A percentile compares a stretch with the other conserved stretches of the same genome.
Evolutionary conservation across 768 basidiomycete genomes (phyloP).

Genomic region (Fomitopsis pulvina): DNA sequence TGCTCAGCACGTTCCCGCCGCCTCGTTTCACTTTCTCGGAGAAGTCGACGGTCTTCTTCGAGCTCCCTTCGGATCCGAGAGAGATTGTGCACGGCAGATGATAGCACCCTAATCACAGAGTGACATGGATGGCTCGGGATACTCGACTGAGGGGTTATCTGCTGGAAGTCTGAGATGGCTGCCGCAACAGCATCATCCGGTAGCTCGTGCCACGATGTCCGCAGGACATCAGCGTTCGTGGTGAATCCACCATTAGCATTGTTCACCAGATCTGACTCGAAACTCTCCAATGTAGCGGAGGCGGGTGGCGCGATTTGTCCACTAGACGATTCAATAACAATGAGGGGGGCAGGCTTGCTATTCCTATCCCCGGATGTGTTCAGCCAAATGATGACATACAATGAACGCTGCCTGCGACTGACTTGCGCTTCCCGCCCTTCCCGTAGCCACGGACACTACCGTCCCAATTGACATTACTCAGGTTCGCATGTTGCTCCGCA

Average conservation of each 20-base stretch:
- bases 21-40: slow-evolving; percentile 56
- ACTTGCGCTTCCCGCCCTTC: slow-evolving; percentile 27
- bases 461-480: slow-evolving; percentile 34
- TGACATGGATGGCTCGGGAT: slow-evolving; percentile 53
- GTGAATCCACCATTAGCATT: slow-evolving; percentile 1
- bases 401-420: background rate
- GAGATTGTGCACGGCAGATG: slow-evolving; percentile 56
- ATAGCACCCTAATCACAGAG: slow-evolving; percentile 60
- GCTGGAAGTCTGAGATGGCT: slow-evolving; percentile 45
- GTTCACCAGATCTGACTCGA: background rate
- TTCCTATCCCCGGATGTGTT: slow-evolving; percentile 4
- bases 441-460: slow-evolving; percentile 53
- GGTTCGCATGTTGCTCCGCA: slow-evolving; percentile 21
- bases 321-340: slow-evolving; percentile 21
- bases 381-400: background rate
- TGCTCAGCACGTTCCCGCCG: slow-evolving; percentile 45
- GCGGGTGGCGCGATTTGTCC: slow-evolving; percentile 7
- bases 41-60: slow-evolving; percentile 45
- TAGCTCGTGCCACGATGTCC: slow-evolving; percentile 71
- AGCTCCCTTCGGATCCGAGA: slow-evolving; percentile 53
- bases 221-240: slow-evolving; percentile 35
- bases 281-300: background rate
- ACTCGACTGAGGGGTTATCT: slow-evolving; percentile 41
- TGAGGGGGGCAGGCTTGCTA: slow-evolving; percentile 17
- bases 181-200: slow-evolving; percentile 69